Percentiles rank a stretch among this genome's conserved stretches.
Evolutionary conservation across 2,329 filamentous ascomycete species (phyloP).

Genomic region (Colletotrichum sansevieriae): DNA sequence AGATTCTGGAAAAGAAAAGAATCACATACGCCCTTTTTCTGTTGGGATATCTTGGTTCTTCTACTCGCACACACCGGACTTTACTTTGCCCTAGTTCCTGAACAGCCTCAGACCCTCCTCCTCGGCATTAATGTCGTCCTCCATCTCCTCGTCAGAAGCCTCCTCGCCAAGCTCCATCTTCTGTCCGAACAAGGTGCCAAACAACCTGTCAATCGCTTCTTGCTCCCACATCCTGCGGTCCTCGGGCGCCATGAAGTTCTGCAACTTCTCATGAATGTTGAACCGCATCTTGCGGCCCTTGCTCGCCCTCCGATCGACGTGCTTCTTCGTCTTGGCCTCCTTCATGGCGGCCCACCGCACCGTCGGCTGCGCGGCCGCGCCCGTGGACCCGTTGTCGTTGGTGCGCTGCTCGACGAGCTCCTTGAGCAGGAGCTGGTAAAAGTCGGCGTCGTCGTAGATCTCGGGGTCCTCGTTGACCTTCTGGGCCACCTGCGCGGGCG

Average conservation of each 20-base stretch:
- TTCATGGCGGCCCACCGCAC: slow-evolving; percentile 77
- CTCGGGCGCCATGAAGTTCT: slow-evolving; percentile 97
- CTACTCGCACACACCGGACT: slow-evolving; percentile 4
- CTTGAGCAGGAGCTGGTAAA: slow-evolving; percentile 93
- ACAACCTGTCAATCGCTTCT: slow-evolving; percentile 81
- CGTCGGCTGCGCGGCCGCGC: slow-evolving; percentile 61
- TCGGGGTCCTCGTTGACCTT: slow-evolving; percentile 69
- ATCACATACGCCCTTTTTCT: background rate
- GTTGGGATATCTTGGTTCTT: slow-evolving; percentile 37
- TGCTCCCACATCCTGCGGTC: slow-evolving; percentile 85
- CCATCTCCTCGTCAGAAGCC: slow-evolving; percentile 63
- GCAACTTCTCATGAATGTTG: slow-evolving; percentile 95
- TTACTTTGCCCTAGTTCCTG: slow-evolving; percentile 50
- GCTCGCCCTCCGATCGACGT: slow-evolving; percentile 92
- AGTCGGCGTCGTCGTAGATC: slow-evolving; percentile 94
- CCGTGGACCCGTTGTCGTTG: slow-evolving; percentile 66
- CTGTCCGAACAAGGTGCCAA: slow-evolving; percentile 80
- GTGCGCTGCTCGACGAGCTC: slow-evolving; percentile 92
- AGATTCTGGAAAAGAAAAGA: too few species aligned
- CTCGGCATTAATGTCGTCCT: slow-evolving; percentile 63
- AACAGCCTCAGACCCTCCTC: slow-evolving; percentile 68
- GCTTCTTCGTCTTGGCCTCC: slow-evolving; percentile 83
- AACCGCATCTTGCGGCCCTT: slow-evolving; percentile 96
- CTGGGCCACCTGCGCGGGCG: slow-evolving; percentile 74
- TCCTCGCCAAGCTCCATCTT: slow-evolving; percentile 72